A percentile compares a stretch with the other conserved stretches of the same genome.
phyloP scores from a whole-genome alignment of 2,329 filamentous ascomycete genomes.

The Ascochyta viciae-villosae region DNA sequence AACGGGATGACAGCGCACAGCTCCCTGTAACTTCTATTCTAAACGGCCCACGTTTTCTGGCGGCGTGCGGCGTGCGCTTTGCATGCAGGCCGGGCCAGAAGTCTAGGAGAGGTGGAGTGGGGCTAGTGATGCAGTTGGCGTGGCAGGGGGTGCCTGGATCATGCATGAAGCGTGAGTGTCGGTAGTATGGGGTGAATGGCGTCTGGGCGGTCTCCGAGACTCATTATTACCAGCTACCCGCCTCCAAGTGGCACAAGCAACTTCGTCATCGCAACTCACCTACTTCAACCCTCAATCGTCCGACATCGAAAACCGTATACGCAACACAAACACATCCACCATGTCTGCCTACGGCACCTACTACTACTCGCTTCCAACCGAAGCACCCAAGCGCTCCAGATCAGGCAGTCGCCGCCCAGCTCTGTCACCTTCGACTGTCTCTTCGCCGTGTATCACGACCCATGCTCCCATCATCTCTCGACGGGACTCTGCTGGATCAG shows the following conservation, averaged over 20 bases:
- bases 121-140: constrained; percentile 46
- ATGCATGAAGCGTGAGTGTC: constrained; percentile 40
- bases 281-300: constrained; percentile 22
- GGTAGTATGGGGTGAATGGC: constrained; percentile 50
- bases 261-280: constrained; percentile 23
- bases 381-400: constrained; percentile 43
- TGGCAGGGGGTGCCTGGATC: constrained; percentile 39
- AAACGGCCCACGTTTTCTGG: constrained; percentile 49
- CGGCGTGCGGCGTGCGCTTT: constrained; percentile 44
- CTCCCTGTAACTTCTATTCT: constrained; percentile 40
- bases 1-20: constrained; percentile 50
- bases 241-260: constrained; percentile 14
- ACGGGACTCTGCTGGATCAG: constrained; percentile 45
- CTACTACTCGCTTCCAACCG: constrained; percentile 49
- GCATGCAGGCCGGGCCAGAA: constrained; percentile 42
- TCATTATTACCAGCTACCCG: constrained; percentile 42
- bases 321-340: constrained; percentile 26
- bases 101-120: constrained; percentile 39
- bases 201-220: constrained; percentile 41
- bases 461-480: constrained; percentile 49
- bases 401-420: constrained; percentile 52
- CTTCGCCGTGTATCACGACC: constrained; percentile 54
- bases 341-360: constrained; percentile 47
- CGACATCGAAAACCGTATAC: constrained; percentile 21
- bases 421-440: constrained; percentile 55